Evolutionary conservation across 2,329 filamentous ascomycete genomes (phyloP).

Genomic region (Peltaster fructicola): DNA sequence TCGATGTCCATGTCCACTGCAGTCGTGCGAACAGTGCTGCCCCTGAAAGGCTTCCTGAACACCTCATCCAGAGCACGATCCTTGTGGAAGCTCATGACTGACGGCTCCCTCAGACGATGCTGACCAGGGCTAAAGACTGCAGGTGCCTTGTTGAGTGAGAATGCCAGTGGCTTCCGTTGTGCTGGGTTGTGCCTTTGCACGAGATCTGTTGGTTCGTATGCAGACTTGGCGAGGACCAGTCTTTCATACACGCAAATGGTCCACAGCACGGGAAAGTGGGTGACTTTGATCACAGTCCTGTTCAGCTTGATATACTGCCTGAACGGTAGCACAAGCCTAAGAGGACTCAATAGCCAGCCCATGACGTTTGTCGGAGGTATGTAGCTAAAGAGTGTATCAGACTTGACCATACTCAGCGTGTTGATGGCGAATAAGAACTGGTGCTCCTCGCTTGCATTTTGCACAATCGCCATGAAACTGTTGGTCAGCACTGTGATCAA

Average conservation of each 20-base stretch:
- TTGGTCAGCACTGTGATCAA: constrained; percentile 92
- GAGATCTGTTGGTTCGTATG: constrained; percentile 71
- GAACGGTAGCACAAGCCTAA: constrained; percentile 66
- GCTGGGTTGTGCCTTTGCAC: constrained; percentile 44
- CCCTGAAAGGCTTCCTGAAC: constrained; percentile 51
- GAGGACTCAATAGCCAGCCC: constrained; percentile 72
- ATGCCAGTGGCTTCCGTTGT: constrained; percentile 15
- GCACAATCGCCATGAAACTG: constrained; percentile 87
- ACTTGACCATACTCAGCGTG: constrained; percentile 95
- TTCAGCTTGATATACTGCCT: constrained; percentile 71
- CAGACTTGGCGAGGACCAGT: constrained; percentile 52
- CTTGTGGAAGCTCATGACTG: constrained; percentile 74
- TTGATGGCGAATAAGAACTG: constrained; percentile 89
- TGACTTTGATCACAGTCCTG: constrained; percentile 76
- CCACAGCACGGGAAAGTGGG: constrained; percentile 75
- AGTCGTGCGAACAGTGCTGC: constrained; percentile 41
- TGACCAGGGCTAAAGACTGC: constrained; percentile 53
- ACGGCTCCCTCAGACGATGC: constrained; percentile 53
- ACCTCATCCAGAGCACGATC: constrained; percentile 83
- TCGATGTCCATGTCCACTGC: constrained; percentile 27
- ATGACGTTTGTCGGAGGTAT: constrained; percentile 81
- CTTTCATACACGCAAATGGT: constrained; percentile 78
- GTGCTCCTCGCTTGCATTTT: constrained; percentile 85
- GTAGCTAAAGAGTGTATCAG: constrained; percentile 90
- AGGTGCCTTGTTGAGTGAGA: constrained; percentile 13